Evolutionary conservation across 1,284 basidiomycete species (phyloP), one percentile per base, ranked within the genome.

Genomic region (Ceraceosorus guamensis): DNA sequence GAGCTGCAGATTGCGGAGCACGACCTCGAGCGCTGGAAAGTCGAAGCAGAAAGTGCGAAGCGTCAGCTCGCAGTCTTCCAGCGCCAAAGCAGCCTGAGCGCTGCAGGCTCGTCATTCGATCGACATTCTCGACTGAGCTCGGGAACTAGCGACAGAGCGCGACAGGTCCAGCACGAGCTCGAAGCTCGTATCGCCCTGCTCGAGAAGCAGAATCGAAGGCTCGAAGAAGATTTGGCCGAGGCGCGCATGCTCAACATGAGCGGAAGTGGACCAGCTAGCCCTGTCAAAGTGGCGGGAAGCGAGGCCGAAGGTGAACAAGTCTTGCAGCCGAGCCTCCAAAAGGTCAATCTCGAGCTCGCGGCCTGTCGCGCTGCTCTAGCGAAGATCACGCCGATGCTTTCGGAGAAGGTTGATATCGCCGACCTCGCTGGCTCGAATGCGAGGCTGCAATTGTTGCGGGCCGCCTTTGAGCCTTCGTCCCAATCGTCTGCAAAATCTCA

Each of bases 181-280:
- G 49, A 43, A 6, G 47, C 41, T 24, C 7, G 49, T 11, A 6
- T 52, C 11, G 46, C 58, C 10, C 45, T 62, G 33, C 53, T 70
- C n/a, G 68, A 73, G 57, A 70, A 63, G 43, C 67, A 68, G 46
- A 63, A 66, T 11, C 62, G 62, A 14, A 66, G 67, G 32, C 63
- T 73, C 45, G 69, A 66, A 51, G 60, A 67, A 34, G 71, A 71
- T 44, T 60, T 73, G 13, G 55, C 58, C 6, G 6, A 58, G 14
- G 46, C 53, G 8, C 16, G 35, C 13, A 10, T 10, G 33, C 30
- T 33, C 43, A 13, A 14, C 50, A 4, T 18, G 14, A 35, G 16
- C 48, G 30, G 45, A 51, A 37, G 16, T 34, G 13, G 8, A 32
- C 14, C 32, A 34, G 39, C 44, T 16, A 55, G 46, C 39, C 43